Conservation (phyloP, 106 monocot species). For the Hemerocallis citrina region DNA sequence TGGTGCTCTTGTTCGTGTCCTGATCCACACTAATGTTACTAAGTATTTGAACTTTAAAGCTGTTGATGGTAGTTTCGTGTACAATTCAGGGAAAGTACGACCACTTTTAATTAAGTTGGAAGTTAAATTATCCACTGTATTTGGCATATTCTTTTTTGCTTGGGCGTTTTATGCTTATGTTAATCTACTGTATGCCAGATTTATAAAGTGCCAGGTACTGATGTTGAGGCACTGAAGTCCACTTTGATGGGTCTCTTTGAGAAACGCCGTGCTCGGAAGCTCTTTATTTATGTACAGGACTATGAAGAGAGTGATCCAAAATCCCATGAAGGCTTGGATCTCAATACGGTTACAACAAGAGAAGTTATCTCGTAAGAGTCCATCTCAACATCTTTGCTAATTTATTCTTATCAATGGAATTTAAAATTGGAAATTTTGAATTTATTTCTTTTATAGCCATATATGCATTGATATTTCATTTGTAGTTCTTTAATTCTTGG, state of each 20-base stretch:
- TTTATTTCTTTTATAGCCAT: neutral
- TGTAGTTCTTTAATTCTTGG: neutral
- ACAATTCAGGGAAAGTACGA: constrained; percentile 65
- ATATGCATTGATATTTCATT: neutral
- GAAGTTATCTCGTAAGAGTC: constrained; percentile 51
- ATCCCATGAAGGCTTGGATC: constrained; percentile 65
- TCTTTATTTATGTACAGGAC: constrained; percentile 80
- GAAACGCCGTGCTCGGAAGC: constrained; percentile 54
- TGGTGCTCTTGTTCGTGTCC: constrained; percentile 68
- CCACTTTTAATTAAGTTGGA: no score
- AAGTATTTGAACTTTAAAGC: constrained; percentile 86
- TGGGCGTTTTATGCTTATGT: no score
- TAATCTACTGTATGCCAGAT: constrained; percentile 19
- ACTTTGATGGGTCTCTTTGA: constrained; percentile 71
- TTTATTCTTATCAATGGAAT: neutral
- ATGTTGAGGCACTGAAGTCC: constrained; percentile 65
- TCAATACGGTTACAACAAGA: constrained; percentile 58
- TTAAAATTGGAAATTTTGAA: neutral
- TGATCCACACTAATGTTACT: constrained; percentile 80
- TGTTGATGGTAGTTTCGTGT: constrained; percentile 87
- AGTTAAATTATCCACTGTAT: no score
- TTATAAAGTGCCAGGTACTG: constrained; percentile 69
- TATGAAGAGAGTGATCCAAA: constrained; percentile 68
- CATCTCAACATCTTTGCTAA: neutral
- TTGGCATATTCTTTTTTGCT: no score